phyloP scores from a whole-genome alignment of 1,139 yeast species.

The Arxiozyma telluris region DNA sequence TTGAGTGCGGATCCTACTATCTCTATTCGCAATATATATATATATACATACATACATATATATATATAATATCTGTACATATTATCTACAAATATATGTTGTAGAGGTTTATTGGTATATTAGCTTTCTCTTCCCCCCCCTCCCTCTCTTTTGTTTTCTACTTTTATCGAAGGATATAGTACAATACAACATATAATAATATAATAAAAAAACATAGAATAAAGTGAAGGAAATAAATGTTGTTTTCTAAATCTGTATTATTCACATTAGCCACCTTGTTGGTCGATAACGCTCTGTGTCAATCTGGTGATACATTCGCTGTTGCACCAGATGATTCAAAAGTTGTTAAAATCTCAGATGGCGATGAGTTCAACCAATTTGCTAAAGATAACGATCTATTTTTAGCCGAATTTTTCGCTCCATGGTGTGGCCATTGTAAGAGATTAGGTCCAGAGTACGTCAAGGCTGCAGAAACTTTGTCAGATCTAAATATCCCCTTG shows the following conservation, averaged over 20 bases:
- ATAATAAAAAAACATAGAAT: no score
- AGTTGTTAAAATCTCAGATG: slow-evolving; percentile 67
- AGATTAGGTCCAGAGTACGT: slow-evolving; percentile 84
- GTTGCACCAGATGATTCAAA: slow-evolving; percentile 76
- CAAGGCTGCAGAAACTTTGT: slow-evolving; percentile 68
- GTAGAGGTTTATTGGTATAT: no score
- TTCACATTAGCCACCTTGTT: neutral
- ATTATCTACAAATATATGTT: no score
- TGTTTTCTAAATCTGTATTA: slow-evolving; percentile 11
- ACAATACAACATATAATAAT: no score
- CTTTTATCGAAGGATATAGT: no score
- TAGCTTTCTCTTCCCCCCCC: no score
- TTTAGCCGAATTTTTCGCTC: slow-evolving; percentile 92
- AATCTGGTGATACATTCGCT: slow-evolving; percentile 43
- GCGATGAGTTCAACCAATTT: slow-evolving; percentile 50
- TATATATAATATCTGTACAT: no score
- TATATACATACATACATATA: no score
- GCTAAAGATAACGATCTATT: slow-evolving; percentile 68
- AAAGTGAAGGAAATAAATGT: slow-evolving; percentile 6
- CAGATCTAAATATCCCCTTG: slow-evolving; percentile 55
- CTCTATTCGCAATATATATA: no score
- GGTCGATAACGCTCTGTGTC: neutral
- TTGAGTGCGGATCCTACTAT: no score
- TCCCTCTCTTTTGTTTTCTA: no score
- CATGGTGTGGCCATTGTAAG: slow-evolving; percentile 99